Evolutionary conservation across 352 stramenopile genomes (phyloP).

Genomic region (Sclerospora graminicola): DNA sequence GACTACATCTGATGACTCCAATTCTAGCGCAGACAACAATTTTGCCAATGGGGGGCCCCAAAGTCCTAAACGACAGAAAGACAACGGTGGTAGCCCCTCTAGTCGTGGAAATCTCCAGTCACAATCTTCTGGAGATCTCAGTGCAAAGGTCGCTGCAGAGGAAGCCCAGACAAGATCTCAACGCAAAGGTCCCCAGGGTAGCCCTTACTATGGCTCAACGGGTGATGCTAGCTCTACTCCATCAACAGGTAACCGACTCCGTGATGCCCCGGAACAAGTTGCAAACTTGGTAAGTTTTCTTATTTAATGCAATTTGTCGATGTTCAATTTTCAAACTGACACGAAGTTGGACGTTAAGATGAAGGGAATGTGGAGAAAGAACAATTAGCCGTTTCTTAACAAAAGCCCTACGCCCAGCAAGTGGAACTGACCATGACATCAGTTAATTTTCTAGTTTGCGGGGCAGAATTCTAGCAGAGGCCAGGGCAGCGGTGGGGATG

Average conservation of each 20-base stretch:
- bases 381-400: slow-evolving; percentile 40
- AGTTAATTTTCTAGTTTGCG: slow-evolving; percentile 23
- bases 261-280: slow-evolving; percentile 35
- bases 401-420: slow-evolving; percentile 1
- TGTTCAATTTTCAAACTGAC: slow-evolving; percentile 8
- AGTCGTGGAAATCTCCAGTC: slow-evolving; percentile 24
- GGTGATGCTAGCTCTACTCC: slow-evolving; percentile 23
- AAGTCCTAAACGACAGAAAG: slow-evolving; percentile 18
- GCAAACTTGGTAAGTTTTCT: slow-evolving; percentile 34
- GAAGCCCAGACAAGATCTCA: slow-evolving; percentile 25
- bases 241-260: slow-evolving; percentile 19
- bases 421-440: slow-evolving; percentile 9
- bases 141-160: slow-evolving; percentile 23
- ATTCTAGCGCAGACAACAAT: slow-evolving; percentile 69
- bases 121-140: slow-evolving; percentile 29
- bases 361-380: slow-evolving; percentile 75
- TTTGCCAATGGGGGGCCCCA: slow-evolving; percentile 29
- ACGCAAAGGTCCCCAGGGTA: slow-evolving; percentile 32
- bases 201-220: slow-evolving; percentile 27
- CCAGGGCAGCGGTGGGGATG: slow-evolving; percentile 17
- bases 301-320: not conserved
- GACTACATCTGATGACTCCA: slow-evolving; percentile 68
- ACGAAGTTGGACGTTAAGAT: slow-evolving; percentile 24
- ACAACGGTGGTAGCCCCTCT: slow-evolving; percentile 38
- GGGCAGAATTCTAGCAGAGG: slow-evolving; percentile 18